Evolutionary conservation across 83 land plant genomes (phyloP).

Genomic region (Diphasiastrum complanatum): DNA sequence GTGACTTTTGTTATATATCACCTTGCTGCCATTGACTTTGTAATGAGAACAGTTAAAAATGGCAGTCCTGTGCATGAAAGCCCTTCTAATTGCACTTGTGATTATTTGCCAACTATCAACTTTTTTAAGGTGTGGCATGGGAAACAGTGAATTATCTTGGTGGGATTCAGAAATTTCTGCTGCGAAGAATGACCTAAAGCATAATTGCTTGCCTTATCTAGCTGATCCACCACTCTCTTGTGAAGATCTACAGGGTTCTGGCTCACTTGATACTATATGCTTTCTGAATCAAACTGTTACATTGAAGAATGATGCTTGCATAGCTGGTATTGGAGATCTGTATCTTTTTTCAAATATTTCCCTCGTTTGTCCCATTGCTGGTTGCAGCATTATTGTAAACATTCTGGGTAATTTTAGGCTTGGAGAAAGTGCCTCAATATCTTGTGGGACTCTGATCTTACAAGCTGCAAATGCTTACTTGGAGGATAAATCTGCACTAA

Average conservation of each 20-base stretch:
- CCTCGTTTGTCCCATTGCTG: slow-evolving; percentile 54
- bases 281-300: slow-evolving; percentile 39
- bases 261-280: slow-evolving; percentile 67
- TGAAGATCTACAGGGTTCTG: slow-evolving; percentile 70
- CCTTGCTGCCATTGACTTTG: too few relatives aligned
- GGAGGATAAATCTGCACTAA: slow-evolving; percentile 41
- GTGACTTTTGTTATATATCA: too few relatives aligned
- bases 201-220: too few relatives aligned
- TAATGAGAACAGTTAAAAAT: too few relatives aligned
- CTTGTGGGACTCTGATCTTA: slow-evolving; percentile 55
- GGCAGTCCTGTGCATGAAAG: too few relatives aligned
- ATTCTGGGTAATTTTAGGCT: slow-evolving; percentile 54
- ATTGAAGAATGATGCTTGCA: slow-evolving; percentile 37
- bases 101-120: too few relatives aligned
- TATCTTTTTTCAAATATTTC: slow-evolving; percentile 45
- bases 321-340: slow-evolving; percentile 62
- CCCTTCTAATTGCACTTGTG: too few relatives aligned
- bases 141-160: too few relatives aligned
- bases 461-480: slow-evolving; percentile 47
- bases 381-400: slow-evolving; percentile 58
- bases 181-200: too few relatives aligned
- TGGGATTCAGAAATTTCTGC: too few relatives aligned
- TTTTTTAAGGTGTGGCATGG: too few relatives aligned
- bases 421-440: slow-evolving; percentile 42
- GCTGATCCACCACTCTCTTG: too few relatives aligned